Base-by-base conservation (phyloP, 176 grass and related monocot genomes). In the Thalia dealbata region DNA sequence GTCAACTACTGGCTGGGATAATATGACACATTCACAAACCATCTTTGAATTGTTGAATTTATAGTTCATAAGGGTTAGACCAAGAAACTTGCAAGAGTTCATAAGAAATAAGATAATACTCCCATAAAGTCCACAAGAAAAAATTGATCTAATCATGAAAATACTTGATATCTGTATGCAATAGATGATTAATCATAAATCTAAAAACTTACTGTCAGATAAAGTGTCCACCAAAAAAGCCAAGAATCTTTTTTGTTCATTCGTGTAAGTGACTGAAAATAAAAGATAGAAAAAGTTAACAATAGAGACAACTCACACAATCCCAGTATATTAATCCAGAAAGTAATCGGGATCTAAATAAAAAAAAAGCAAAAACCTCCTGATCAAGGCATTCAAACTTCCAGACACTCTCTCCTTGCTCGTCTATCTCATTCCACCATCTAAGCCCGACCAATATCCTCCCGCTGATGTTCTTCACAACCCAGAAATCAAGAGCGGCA, bases 151-250 rank as follows among this genome's bases (percentile, higher is more conserved):
- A 38, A 38, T 38, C 32, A 38, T 38, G 32, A 38, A 2, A 38
- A 38, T 4, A 38, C 32, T 38, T 4, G 32, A 38, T 38, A 38
- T 4, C 32, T 38, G 32, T 38, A 4, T 38, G 32, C 32, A 12
- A 58, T 22, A n/a, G 19, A 64, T 28, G 3, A 30, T 44, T 12
- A 14, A 30, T 4, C 65, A 68, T 23, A 18, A 23, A 26, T 15
- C 43, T 29, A 25, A 29, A 21, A 51, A 80, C 95, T 87, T 73
- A 99, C 95, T 28, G 83, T 83, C 69, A 99, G 82, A 83, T 99
- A 99, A 61, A 99, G 90, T 32, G 95, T 99, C 95, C 90, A 99
- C 95, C 95, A 99, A 79, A 99, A 99, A 29, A 99, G 83, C 95
- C 95, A 99, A 0, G 95, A 93, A 55, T 99, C 95, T 79, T 99